Evolutionary conservation across 257 asterid genomes (phyloP).

Genomic region (Ballota nigra): DNA sequence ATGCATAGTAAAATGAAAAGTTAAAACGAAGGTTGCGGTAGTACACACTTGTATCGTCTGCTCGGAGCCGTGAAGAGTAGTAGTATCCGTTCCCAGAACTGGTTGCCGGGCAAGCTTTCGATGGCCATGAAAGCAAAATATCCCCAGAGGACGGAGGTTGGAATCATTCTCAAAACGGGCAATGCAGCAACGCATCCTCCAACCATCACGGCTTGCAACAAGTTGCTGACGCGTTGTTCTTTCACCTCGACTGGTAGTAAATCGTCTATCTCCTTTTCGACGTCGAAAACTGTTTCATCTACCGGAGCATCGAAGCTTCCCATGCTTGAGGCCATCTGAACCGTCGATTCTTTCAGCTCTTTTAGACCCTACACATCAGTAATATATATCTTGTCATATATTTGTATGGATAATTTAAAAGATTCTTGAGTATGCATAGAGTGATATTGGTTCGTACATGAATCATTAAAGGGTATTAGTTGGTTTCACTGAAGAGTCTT

Average conservation of each 20-base stretch:
- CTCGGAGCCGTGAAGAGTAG: conserved; percentile 78
- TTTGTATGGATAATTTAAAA: neutral
- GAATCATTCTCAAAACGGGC: conserved; percentile 87
- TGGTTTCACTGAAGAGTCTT: too few relatives aligned
- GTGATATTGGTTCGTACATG: too few relatives aligned
- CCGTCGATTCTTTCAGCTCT: conserved; percentile 76
- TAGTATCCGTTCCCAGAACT: conserved; percentile 84
- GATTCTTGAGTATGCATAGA: too few relatives aligned
- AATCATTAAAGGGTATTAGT: too few relatives aligned
- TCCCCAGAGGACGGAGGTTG: conserved; percentile 94
- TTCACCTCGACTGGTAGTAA: conserved; percentile 81
- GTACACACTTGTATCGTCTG: conserved; percentile 75
- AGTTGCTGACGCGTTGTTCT: conserved; percentile 86
- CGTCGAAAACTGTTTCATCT: conserved; percentile 71
- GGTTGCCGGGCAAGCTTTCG: conserved; percentile 87
- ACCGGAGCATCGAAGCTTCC: conserved; percentile 77
- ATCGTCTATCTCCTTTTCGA: conserved; percentile 84
- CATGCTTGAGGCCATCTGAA: conserved; percentile 76
- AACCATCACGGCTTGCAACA: conserved; percentile 72
- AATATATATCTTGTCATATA: neutral
- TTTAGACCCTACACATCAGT: conserved; percentile 61
- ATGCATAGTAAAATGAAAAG: neutral
- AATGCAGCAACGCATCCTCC: conserved; percentile 84
- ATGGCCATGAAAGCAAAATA: conserved; percentile 94
- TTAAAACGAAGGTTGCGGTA: neutral